These are phyloP conservation scores for Coemansia aciculifera DNA, from an alignment of 192 early-diverging fungal species.

Conservation along the genomic window DNA sequence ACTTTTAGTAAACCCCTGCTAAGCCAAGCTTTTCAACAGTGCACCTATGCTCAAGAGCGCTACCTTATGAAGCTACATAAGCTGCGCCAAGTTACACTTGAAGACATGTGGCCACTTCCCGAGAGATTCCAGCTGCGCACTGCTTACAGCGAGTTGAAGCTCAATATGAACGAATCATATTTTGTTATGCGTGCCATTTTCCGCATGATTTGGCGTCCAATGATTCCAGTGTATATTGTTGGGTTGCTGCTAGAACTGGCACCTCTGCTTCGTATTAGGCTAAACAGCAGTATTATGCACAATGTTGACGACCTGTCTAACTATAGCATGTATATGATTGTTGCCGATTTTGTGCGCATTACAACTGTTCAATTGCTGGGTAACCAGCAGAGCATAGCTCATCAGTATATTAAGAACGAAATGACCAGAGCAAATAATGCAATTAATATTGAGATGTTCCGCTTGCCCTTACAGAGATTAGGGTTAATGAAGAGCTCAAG, in stretches of 20 bases:
- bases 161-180: conserved; percentile 25
- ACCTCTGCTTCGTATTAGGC: background rate
- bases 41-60: background rate
- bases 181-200: conserved; percentile 41
- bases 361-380: conserved; percentile 7
- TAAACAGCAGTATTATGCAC: conserved; percentile 19
- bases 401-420: background rate
- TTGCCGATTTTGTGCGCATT: background rate
- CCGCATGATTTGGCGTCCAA: conserved; percentile 31
- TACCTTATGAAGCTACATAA: background rate
- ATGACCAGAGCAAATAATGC: background rate
- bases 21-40: background rate
- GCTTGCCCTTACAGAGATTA: conserved; percentile 17
- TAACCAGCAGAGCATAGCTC: background rate
- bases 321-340: conserved; percentile 26
- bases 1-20: background rate
- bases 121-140: background rate
- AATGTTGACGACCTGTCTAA: conserved; percentile 16
- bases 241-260: conserved; percentile 12
- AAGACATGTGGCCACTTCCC: conserved; percentile 1
- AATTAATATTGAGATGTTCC: conserved; percentile 13
- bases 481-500: conserved; percentile 9
- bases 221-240: conserved; percentile 25
- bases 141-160: conserved; percentile 17
- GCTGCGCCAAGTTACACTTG: background rate